phyloP scores from a whole-genome alignment of 176 grass and related monocot genomes.

The Triticum urartu region DNA sequence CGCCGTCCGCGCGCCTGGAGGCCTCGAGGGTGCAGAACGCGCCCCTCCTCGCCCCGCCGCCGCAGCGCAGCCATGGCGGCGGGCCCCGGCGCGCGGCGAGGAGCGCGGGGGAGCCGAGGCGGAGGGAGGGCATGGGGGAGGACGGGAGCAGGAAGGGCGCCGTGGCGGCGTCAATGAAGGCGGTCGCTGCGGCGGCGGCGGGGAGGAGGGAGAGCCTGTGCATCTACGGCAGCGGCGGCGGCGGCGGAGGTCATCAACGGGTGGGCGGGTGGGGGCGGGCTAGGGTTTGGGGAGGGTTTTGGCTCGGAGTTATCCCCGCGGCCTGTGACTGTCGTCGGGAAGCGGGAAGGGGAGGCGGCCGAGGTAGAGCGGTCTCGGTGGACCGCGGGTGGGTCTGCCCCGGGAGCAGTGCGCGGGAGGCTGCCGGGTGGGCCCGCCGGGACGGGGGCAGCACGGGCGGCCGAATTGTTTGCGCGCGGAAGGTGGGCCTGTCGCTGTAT shows the following conservation, averaged over 20 bases:
- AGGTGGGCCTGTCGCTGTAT: not conserved
- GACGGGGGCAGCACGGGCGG: not conserved
- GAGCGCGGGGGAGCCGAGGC: constrained; percentile 36
- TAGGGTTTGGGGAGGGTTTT: constrained; percentile 41
- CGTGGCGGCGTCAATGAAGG: constrained; percentile 38
- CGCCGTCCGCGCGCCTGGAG: constrained; percentile 9
- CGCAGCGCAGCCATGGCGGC: constrained; percentile 28
- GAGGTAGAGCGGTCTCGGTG: constrained; percentile 16
- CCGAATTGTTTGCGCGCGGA: constrained; percentile 1
- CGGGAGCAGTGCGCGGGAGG: not conserved
- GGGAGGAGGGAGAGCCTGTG: constrained; percentile 41
- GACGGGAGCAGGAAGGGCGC: constrained; percentile 19
- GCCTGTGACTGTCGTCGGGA: constrained; percentile 13
- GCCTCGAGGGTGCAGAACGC: constrained; percentile 40
- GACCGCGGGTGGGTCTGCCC: not conserved
- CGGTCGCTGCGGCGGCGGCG: constrained; percentile 12
- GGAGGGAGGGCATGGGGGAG: constrained; percentile 54
- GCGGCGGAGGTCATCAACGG: constrained; percentile 41
- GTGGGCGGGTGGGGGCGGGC: constrained; percentile 18
- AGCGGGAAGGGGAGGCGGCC: constrained; percentile 15
- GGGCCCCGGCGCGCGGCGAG: constrained; percentile 15
- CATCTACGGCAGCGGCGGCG: constrained; percentile 43
- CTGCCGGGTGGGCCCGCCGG: not conserved
- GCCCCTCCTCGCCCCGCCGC: constrained; percentile 15
- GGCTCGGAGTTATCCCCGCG: constrained; percentile 21